Evolutionary conservation across 306 rosid species (phyloP).

Genomic region (Abrus precatorius): DNA sequence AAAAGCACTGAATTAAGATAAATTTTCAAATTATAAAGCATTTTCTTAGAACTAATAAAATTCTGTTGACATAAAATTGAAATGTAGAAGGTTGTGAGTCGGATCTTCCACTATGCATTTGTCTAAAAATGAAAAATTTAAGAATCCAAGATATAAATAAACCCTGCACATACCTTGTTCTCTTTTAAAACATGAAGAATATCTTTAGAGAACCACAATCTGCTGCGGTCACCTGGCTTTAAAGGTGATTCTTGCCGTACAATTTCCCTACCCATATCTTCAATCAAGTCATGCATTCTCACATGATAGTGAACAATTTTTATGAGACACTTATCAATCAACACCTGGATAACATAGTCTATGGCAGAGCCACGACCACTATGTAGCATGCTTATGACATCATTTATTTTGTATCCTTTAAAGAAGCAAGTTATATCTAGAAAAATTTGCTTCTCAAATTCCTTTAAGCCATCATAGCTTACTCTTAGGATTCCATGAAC

Average conservation of each 20-base stretch:
- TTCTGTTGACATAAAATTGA: neutral
- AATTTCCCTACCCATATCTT: constrained; percentile 11
- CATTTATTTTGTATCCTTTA: neutral
- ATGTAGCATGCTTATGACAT: neutral
- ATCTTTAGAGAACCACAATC: constrained; percentile 17
- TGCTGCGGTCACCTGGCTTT: constrained; percentile 15
- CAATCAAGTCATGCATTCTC: constrained; percentile 12
- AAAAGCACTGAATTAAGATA: neutral
- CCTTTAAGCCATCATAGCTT: constrained; percentile 15
- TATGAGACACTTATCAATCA: constrained; percentile 28
- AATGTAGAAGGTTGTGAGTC: neutral
- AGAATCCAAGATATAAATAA: neutral
- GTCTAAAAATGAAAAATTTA: neutral
- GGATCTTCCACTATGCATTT: neutral
- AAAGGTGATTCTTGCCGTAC: neutral
- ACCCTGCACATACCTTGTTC: constrained; percentile 5
- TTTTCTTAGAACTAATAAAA: neutral
- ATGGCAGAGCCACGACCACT: neutral
- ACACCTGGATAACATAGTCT: neutral
- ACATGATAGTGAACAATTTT: neutral
- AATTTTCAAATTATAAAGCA: neutral
- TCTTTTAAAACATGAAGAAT: constrained; percentile 20
- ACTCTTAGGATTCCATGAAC: constrained; percentile 24
- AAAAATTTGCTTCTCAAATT: neutral
- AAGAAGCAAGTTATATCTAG: constrained; percentile 28